Evolutionary conservation across 768 basidiomycete species (phyloP), one percentile per base, ranked within the genome.

Genomic region (Lentinus brumalis): DNA sequence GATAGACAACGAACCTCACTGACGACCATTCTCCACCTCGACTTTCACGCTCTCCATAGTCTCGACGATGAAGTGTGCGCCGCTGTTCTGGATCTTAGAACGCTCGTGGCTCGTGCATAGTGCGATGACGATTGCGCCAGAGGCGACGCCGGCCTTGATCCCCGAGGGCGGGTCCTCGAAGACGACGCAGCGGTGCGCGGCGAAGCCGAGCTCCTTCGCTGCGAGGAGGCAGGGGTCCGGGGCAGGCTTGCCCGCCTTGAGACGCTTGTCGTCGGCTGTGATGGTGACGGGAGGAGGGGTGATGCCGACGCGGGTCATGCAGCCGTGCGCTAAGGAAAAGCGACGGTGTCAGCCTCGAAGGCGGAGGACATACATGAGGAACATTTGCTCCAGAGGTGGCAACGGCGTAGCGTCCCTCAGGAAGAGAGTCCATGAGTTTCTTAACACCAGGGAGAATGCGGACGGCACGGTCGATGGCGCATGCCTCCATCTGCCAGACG

Each of bases 111-210:
- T 84, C 8, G 90, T 92, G 76, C 88, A 90, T 11, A 91, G 79
- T 5, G 89, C 91, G 41, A 92, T 79, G 26, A 90, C 88, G 10
- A 79, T 86, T 10, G 87, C 85, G 32, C 91, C 91, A 30, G 86
- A 84, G 0, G 88, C 89, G 35, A 88, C 81, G 14, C 90, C 91
- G 0, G 88, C 83, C 30, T 78, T 77, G 69, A 92, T 86, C n/a
- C 88, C 82, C 55, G 78, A 79, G 41, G 85, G 80, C 47, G 84
- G 90, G 67, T 93, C 91, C 68, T 91, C 89, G 50, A 93, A 85
- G 31, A 92, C 90, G 64, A 92, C 81, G 62, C 86, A 88, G n/a
- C 81, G 80, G 46, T 78, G 77, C 50, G 83, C 79, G 3, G 78
- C 72, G 67, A 79, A 85, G 5, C 84, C 83, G 53, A 86, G 80